A percentile compares a stretch with the other conserved stretches of the same genome.
These are phyloP conservation scores for Lasiodiplodia hormozganensis DNA, from an alignment of 2,329 filamentous ascomycete genomes.

Conservation along the genomic window DNA sequence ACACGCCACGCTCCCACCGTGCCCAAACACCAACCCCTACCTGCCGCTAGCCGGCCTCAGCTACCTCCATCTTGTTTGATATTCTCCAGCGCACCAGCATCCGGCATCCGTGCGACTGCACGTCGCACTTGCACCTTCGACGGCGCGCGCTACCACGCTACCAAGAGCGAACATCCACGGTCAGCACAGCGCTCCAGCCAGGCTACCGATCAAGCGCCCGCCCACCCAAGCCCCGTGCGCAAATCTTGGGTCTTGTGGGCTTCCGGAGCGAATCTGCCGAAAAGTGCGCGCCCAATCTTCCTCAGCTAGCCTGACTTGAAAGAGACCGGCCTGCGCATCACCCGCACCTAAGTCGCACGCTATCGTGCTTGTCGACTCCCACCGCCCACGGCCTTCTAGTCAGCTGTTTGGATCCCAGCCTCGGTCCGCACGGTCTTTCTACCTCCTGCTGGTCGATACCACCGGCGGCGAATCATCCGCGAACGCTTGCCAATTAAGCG, in stretches of 20 bases:
- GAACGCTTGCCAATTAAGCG: conserved; percentile 46
- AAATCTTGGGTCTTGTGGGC: conserved; percentile 23
- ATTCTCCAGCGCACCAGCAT: conserved; percentile 28
- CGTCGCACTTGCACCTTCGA: conserved; percentile 27
- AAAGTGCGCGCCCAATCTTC: conserved; percentile 38
- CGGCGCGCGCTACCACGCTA: conserved; percentile 28
- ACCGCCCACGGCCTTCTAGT: conserved; percentile 44
- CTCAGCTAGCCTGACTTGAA: conserved; percentile 43
- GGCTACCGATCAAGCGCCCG: conserved; percentile 27
- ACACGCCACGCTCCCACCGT: conserved; percentile 25
- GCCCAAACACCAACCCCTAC: conserved; percentile 35
- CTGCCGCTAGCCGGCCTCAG: conserved; percentile 40
- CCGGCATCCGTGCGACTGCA: conserved; percentile 29
- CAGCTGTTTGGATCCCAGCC: conserved; percentile 32
- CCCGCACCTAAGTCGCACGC: conserved; percentile 55
- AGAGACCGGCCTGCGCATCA: conserved; percentile 56
- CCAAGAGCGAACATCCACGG: conserved; percentile 16
- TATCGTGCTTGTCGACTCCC: conserved; percentile 46
- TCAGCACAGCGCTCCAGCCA: conserved; percentile 22
- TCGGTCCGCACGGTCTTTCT: conserved; percentile 32
- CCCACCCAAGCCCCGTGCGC: conserved; percentile 24
- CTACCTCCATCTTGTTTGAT: conserved; percentile 36
- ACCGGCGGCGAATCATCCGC: conserved; percentile 47
- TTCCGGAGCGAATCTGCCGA: conserved; percentile 49
- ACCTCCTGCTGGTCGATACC: conserved; percentile 31